phyloP scores from a whole-genome alignment of 139 green algal genomes.

The Limnomonas spitsbergensis region DNA sequence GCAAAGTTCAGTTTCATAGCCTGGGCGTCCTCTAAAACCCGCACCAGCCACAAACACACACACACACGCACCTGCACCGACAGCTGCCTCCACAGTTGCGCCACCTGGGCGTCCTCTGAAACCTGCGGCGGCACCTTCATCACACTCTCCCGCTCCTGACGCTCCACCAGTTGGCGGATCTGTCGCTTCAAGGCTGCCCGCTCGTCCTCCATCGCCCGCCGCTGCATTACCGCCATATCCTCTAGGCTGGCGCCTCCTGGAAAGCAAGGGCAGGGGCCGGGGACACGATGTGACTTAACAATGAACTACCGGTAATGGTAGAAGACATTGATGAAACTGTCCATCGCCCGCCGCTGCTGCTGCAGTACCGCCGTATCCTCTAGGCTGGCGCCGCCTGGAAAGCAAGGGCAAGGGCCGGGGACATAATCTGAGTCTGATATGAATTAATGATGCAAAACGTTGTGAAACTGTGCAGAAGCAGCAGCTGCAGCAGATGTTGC shows the following conservation, averaged over 20 bases:
- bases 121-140: background rate
- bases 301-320: too few relatives aligned
- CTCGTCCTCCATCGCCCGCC: background rate
- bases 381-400: background rate
- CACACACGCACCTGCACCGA: constrained; percentile 11
- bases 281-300: too few relatives aligned
- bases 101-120: constrained; percentile 6
- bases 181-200: background rate
- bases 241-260: background rate
- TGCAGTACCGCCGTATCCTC: constrained; percentile 8
- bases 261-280: too few relatives aligned
- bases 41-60: too few relatives aligned
- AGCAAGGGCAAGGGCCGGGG: too few relatives aligned
- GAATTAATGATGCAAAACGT: too few relatives aligned
- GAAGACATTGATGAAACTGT: too few relatives aligned
- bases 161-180: background rate
- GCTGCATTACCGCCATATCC: constrained; percentile 2
- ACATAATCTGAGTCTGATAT: too few relatives aligned
- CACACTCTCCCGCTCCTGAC: background rate
- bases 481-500: background rate
- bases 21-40: too few relatives aligned
- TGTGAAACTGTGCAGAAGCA: too few relatives aligned
- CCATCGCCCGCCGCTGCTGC: background rate
- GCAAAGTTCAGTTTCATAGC: too few relatives aligned
- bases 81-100: constrained; percentile 15